These are phyloP conservation scores for Ballota nigra DNA, from an alignment of 257 asterid genomes.

Conservation along the genomic window DNA sequence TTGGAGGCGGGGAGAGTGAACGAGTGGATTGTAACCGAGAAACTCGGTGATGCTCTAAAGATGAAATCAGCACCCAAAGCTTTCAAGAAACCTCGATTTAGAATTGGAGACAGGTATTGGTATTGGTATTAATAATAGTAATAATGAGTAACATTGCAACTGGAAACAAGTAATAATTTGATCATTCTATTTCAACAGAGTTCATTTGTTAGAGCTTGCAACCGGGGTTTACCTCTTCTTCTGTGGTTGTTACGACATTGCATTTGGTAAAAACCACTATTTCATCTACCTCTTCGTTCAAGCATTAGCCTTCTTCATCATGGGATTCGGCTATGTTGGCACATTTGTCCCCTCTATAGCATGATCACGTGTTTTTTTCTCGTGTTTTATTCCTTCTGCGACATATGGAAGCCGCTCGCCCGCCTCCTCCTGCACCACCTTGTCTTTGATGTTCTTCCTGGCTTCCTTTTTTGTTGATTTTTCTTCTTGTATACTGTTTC, in stretches of 20 bases:
- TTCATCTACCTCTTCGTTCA: slow-evolving; percentile 68
- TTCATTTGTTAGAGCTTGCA: slow-evolving; percentile 65
- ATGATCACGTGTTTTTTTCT: slow-evolving; percentile 2
- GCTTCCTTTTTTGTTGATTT: neutral
- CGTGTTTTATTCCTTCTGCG: slow-evolving; percentile 5
- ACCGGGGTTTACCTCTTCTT: slow-evolving; percentile 63
- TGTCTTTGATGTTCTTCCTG: slow-evolving; percentile 13
- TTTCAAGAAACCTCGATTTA: slow-evolving; percentile 49
- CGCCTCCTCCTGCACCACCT: too few relatives aligned
- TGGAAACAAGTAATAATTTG: too few relatives aligned
- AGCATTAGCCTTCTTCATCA: slow-evolving; percentile 64
- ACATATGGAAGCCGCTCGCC: neutral
- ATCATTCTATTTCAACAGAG: slow-evolving; percentile 33
- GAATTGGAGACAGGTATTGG: slow-evolving; percentile 68
- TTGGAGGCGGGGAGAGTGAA: slow-evolving; percentile 85
- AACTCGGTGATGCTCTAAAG: slow-evolving; percentile 77
- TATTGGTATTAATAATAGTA: too few relatives aligned
- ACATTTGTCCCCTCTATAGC: slow-evolving; percentile 58
- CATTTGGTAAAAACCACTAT: slow-evolving; percentile 57
- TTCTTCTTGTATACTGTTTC: slow-evolving; percentile 23
- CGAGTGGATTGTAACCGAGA: slow-evolving; percentile 97
- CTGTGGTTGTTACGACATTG: slow-evolving; percentile 74
- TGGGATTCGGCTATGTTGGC: slow-evolving; percentile 79
- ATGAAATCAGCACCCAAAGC: slow-evolving; percentile 57
- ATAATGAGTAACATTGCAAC: too few relatives aligned